These are phyloP conservation scores for Lumnitzera racemosa DNA, from an alignment of 345 rosid genomes.

Conservation along the genomic window DNA sequence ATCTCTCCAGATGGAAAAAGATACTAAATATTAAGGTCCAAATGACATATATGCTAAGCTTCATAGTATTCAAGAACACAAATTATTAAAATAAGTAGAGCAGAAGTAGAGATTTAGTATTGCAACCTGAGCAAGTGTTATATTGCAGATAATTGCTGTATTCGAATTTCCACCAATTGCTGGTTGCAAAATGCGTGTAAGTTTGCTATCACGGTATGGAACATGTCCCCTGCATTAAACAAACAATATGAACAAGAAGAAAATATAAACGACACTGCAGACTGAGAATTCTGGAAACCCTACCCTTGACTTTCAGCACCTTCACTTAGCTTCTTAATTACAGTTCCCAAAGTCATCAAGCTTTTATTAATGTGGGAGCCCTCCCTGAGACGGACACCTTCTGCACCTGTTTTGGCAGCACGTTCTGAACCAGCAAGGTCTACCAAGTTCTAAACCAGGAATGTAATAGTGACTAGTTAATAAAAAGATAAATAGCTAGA, in stretches of 20 bases:
- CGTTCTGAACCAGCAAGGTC: conserved; percentile 99
- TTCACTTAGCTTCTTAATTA: conserved; percentile 85
- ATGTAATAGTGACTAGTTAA: background rate
- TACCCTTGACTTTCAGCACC: conserved; percentile 96
- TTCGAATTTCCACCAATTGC: conserved; percentile 98
- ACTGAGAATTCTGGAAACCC: conserved; percentile 7
- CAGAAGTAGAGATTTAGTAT: conserved; percentile 1
- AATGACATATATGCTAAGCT: too few species aligned
- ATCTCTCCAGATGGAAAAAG: too few species aligned
- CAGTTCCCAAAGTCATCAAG: conserved; percentile 91
- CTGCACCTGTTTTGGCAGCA: conserved; percentile 98
- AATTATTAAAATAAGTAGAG: too few species aligned
- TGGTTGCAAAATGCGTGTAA: conserved; percentile 94
- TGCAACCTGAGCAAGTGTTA: conserved; percentile 87
- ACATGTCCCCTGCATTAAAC: conserved; percentile 74
- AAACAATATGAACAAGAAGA: background rate
- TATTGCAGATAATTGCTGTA: conserved; percentile 96
- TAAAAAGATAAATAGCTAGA: too few species aligned
- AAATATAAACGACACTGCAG: background rate
- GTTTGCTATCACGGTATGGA: conserved; percentile 96
- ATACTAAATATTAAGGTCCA: too few species aligned
- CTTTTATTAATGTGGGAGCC: conserved; percentile 96
- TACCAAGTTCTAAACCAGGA: conserved; percentile 63
- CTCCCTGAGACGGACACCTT: conserved; percentile 91
- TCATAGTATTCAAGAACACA: too few species aligned